These are phyloP conservation scores for Microcos paniculata DNA, from an alignment of 345 rosid species.

Conservation along the genomic window DNA sequence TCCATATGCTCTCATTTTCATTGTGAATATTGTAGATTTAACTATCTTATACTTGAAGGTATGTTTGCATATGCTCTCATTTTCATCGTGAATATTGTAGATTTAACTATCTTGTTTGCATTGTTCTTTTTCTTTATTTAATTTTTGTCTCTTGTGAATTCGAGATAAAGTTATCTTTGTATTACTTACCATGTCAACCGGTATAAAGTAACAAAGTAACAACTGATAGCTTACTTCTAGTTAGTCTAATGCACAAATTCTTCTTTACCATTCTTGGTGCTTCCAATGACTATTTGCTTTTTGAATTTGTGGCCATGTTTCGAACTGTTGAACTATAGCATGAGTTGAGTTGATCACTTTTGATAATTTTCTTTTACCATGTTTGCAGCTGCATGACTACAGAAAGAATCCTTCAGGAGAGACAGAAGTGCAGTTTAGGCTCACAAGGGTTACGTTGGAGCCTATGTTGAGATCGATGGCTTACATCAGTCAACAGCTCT, in stretches of 20 bases:
- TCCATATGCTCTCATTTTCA: background rate
- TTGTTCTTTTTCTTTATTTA: background rate
- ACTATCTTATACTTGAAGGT: constrained; percentile 50
- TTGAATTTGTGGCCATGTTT: background rate
- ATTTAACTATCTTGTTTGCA: background rate
- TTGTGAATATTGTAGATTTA: background rate
- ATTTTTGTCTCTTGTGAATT: constrained; percentile 8
- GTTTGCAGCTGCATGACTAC: constrained; percentile 52
- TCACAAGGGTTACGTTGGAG: constrained; percentile 56
- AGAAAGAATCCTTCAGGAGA: constrained; percentile 56
- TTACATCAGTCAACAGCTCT: constrained; percentile 63
- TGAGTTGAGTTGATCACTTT: constrained; percentile 5
- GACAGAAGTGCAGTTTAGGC: constrained; percentile 57
- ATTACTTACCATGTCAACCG: background rate
- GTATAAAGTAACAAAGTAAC: background rate
- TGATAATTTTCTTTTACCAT: constrained; percentile 11
- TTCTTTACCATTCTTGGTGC: background rate
- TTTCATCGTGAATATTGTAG: too few species aligned
- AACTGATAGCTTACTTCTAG: background rate
- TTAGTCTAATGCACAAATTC: background rate
- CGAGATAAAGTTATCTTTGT: background rate
- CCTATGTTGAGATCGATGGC: constrained; percentile 73
- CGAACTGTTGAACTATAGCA: background rate
- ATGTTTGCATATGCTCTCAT: background rate
- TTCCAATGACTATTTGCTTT: background rate